These are phyloP conservation scores for Fusarium mundagurra DNA, from an alignment of 2,329 filamentous ascomycete species.

Conservation along the genomic window DNA sequence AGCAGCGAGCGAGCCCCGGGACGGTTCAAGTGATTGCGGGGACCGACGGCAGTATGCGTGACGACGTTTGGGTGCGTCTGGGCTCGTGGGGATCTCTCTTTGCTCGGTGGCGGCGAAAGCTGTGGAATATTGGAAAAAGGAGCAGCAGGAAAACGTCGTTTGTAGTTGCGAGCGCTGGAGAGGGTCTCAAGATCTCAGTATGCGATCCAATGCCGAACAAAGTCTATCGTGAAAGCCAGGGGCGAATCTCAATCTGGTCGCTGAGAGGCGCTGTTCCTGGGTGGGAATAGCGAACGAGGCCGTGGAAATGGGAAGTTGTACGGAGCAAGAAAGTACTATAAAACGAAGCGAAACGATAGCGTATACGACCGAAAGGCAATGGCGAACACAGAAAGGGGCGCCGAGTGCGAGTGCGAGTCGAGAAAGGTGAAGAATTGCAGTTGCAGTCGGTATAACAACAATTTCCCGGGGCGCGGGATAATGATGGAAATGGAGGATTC, in stretches of 20 bases:
- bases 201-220: constrained; percentile 35
- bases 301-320: constrained; percentile 28
- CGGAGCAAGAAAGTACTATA: constrained; percentile 24
- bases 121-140: constrained; percentile 31
- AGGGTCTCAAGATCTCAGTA: constrained; percentile 30
- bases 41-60: constrained; percentile 37
- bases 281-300: constrained; percentile 33
- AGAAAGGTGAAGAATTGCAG: constrained; percentile 6
- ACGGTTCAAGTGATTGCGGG: constrained; percentile 38
- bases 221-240: constrained; percentile 24
- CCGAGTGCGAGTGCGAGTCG: constrained; percentile 13
- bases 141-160: constrained; percentile 24
- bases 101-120: constrained; percentile 27
- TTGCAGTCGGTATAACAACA: constrained; percentile 35
- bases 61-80: constrained; percentile 34
- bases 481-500: constrained; percentile 43
- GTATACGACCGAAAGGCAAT: constrained; percentile 27
- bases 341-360: constrained; percentile 15
- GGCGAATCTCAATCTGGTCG: constrained; percentile 36
- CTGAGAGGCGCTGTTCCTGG: constrained; percentile 41
- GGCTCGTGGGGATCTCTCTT: constrained; percentile 20
- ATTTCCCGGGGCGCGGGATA: constrained; percentile 39
- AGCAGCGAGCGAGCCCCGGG: constrained; percentile 46
- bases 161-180: constrained; percentile 16
- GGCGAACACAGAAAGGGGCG: constrained; percentile 29